Base-by-base conservation (phyloP, 2,329 filamentous ascomycete genomes). In the Piedraia hortae region DNA sequence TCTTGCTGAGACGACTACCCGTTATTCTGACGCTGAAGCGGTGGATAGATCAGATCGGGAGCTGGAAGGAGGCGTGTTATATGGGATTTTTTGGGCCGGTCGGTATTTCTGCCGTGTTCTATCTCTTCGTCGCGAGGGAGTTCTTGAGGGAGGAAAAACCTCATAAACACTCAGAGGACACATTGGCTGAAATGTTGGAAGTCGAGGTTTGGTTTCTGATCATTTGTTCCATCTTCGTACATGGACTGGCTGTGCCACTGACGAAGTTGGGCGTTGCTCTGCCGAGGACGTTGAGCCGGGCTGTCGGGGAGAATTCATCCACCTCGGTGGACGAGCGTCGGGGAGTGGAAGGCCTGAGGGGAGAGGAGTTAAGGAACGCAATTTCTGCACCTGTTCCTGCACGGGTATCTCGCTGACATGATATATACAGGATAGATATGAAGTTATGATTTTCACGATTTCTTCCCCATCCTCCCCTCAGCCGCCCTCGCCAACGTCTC, bases 31-130 rank as follows among this genome's bases (percentile, higher is more conserved):
- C 56, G 0, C 52, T 82, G 43, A 69, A 80, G 39, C 69, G 59
- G 33, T 14, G 25, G 18, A 80, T 90, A 19, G 71, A 61, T 14
- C 75, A 89, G 39, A 78, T 90, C 18, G 61, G 77, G 26, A 55
- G 70, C 18, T 44, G 59, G 14, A 58, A 61, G 3, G 77, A 89
- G 32, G 77, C 77, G 2, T 47, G 73, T 0, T 90, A 89, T 36
- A 73, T 85, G 5, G 80, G 80, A 0, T 90, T 89, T 50, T 91
- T 91, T 31, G 80, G 80, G 0, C 80, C 80, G 0, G 80, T 91
- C 25, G 78, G 82, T 3, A 78, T 90, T 2, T 75, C 73, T 9
- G 80, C 77, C 1, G 60, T 31, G 10, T 91, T 89, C 41, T 90
- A 91, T 39, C 55, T 91, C 4, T 88, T 78, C 37, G 53, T 90